Evolutionary conservation across 331 rosid genomes (phyloP), one percentile per base, ranked within the genome.

Genomic region (Telfairia occidentalis): DNA sequence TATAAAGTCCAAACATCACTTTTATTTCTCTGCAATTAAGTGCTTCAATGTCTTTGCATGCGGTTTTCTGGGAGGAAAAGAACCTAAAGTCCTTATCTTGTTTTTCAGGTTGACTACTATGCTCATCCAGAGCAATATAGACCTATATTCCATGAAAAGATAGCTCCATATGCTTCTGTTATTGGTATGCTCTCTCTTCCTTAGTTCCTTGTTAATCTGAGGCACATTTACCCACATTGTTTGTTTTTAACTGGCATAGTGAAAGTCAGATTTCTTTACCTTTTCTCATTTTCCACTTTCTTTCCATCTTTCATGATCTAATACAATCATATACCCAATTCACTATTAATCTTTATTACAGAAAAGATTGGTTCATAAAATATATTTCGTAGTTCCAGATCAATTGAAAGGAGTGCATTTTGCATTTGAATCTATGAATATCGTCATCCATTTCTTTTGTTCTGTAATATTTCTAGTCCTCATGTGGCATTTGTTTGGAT

Each of bases 81-180:
- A 43, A 26, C 21, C 59, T 28, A 16, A 71, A 28, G 43, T 71
- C 38, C 8, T 46, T 48, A 46, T 71, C 45, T 65, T 63, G 81
- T 71, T 77, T 89, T 85, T 74, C 93, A 94, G 98, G 90, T 83
- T 67, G 96, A 94, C 82, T 94, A 91, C 83, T 91, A 88, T 84
- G 90, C 91, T 28, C 97, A 91, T 82, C 96, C 97, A 19, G 96
- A 91, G 59, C 92, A 94, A 76, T 94, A 94, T 89, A 84, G 81
- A 53, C 89, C 97, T 29, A 73, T 90, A 79, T 94, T 94, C 83
- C 92, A 91, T 57, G 90, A 91, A 80, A 88, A 79, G 73, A 80
- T 94, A 60, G 97, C 97, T 30, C 95, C 95, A 13, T 91, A 87
- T 73, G 79, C 97, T 63, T 94, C 96, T 53, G 92, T 85, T 50